A percentile compares a stretch with the other conserved stretches of the same genome.
These are phyloP conservation scores for Pseudoperonospora humuli DNA, from an alignment of 352 stramenopile species.

Conservation along the genomic window DNA sequence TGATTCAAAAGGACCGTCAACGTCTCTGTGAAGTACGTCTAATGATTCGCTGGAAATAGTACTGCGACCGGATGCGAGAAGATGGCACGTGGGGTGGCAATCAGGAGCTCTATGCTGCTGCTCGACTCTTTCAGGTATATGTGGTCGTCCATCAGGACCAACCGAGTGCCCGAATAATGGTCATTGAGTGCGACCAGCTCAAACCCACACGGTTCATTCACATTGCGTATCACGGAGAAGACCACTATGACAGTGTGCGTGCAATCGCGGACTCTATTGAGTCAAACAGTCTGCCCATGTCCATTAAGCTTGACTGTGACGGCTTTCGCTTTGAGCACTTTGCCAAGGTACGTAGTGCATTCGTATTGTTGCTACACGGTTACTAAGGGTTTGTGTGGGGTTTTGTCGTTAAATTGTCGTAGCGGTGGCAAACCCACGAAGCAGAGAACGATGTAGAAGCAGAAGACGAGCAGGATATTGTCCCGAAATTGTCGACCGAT, in stretches of 20 bases:
- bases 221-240: constrained; percentile 60
- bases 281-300: constrained; percentile 22
- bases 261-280: constrained; percentile 36
- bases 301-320: constrained; percentile 52
- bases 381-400: constrained; percentile 5
- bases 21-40: not conserved
- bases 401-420: not conserved
- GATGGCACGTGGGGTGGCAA: constrained; percentile 81
- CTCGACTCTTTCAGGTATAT: constrained; percentile 63
- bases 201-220: constrained; percentile 44
- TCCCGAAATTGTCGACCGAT: constrained; percentile 6
- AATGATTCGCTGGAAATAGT: constrained; percentile 22
- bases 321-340: constrained; percentile 52
- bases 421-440: constrained; percentile 29
- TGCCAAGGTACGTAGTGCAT: constrained; percentile 37
- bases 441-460: not conserved
- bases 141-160: constrained; percentile 72
- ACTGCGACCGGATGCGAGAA: constrained; percentile 69
- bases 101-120: constrained; percentile 68
- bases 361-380: constrained; percentile 2
- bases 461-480: constrained; percentile 3
- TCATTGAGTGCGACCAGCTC: constrained; percentile 64
- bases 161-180: constrained; percentile 33
- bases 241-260: constrained; percentile 82
- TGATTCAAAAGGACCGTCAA: constrained; percentile 3